Evolutionary conservation across 768 basidiomycete species (phyloP).

Genomic region (Leccinum uliginosum): DNA sequence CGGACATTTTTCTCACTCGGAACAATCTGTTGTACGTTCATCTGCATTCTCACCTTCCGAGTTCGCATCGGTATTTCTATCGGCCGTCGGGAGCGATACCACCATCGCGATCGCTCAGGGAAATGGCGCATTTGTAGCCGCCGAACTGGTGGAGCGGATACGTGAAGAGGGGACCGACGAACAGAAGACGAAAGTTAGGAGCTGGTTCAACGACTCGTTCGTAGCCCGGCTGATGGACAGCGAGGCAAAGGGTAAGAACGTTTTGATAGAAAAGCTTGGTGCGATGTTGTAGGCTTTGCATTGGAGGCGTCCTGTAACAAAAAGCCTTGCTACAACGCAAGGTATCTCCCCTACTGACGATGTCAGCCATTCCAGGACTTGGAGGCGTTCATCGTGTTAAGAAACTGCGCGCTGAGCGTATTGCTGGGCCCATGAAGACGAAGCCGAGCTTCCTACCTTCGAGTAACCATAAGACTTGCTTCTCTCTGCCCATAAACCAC

Average conservation of each 20-base stretch:
- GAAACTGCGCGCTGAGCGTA: neutral
- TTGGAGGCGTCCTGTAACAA: slow-evolving; percentile 3
- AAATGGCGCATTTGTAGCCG: slow-evolving; percentile 72
- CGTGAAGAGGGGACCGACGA: slow-evolving; percentile 35
- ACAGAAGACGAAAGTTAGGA: slow-evolving; percentile 43
- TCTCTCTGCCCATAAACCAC: no score
- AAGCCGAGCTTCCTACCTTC: neutral
- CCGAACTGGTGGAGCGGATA: slow-evolving; percentile 65
- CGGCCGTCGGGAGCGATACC: slow-evolving; percentile 47
- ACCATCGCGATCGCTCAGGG: slow-evolving; percentile 52
- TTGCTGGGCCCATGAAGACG: neutral
- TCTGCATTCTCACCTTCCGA: slow-evolving; percentile 50
- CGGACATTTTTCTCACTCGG: slow-evolving; percentile 74
- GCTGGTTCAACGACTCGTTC: slow-evolving; percentile 54
- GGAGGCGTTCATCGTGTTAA: neutral
- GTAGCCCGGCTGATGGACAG: slow-evolving; percentile 45
- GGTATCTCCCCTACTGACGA: neutral
- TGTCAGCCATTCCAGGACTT: neutral
- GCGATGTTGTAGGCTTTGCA: slow-evolving; percentile 24
- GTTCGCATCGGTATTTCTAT: slow-evolving; percentile 60
- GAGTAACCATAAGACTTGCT: neutral
- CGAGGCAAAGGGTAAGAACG: slow-evolving; percentile 63
- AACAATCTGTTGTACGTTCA: slow-evolving; percentile 49
- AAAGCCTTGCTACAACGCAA: neutral
- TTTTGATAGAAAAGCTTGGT: slow-evolving; percentile 59